Conservation (phyloP, 352 stramenopile genomes). For the Hyaloperonospora arabidopsidis region DNA sequence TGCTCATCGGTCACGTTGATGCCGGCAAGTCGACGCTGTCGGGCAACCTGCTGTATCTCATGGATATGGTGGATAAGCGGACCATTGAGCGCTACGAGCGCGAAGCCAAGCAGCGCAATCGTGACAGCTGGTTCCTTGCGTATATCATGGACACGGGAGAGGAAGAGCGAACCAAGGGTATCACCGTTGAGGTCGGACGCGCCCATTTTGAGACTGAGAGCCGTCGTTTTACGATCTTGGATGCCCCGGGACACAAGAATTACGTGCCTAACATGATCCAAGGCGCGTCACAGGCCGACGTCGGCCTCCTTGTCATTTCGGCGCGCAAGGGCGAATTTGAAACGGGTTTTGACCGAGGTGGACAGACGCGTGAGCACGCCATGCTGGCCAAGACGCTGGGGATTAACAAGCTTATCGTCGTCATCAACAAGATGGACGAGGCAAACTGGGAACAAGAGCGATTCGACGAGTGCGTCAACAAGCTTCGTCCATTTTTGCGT, state of each 20-base stretch:
- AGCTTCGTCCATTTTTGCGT: constrained; percentile 91
- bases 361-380: constrained; percentile 97
- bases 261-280: constrained; percentile 99
- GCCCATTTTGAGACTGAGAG: constrained; percentile 95
- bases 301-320: constrained; percentile 96
- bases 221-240: constrained; percentile 97
- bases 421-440: constrained; percentile 99
- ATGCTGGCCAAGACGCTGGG: constrained; percentile 98
- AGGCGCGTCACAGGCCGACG: constrained; percentile 94
- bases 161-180: constrained; percentile 94
- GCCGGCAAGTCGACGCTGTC: constrained; percentile 97
- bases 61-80: constrained; percentile 98
- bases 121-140: constrained; percentile 90
- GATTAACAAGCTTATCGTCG: constrained; percentile 96
- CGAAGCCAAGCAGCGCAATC: constrained; percentile 92
- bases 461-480: constrained; percentile 87
- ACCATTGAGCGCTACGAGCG: constrained; percentile 98
- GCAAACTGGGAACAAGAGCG: constrained; percentile 91
- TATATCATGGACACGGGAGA: constrained; percentile 99
- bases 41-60: constrained; percentile 97
- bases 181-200: constrained; percentile 85
- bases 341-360: constrained; percentile 95
- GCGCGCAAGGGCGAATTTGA: constrained; percentile 97
- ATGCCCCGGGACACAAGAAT: constrained; percentile 98
- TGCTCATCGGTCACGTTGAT: constrained; percentile 99